These are phyloP conservation scores for Arctium lappa DNA, from an alignment of 129 eudicot genomes.

Conservation along the genomic window DNA sequence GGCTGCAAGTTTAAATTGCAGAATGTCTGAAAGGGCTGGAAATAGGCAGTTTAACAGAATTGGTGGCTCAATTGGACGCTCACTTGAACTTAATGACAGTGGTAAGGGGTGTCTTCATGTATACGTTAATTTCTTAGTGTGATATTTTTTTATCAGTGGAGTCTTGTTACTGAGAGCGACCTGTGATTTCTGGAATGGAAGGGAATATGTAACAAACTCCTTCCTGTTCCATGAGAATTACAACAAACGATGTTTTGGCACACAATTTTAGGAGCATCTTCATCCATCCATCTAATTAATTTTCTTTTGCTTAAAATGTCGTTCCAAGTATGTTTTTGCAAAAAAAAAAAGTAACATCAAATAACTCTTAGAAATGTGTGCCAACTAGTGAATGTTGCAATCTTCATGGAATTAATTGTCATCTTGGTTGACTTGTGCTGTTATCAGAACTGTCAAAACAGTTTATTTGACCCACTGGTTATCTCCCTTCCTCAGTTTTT, in stretches of 20 bases:
- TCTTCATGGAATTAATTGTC: not conserved
- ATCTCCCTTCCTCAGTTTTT: conserved; percentile 47
- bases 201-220: too few relatives aligned
- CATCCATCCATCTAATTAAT: not conserved
- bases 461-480: not conserved
- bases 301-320: not conserved
- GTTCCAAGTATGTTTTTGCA: not conserved
- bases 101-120: conserved; percentile 32
- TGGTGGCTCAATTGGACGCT: conserved; percentile 42
- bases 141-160: not conserved
- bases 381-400: not conserved
- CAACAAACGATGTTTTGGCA: not conserved
- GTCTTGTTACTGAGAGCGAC: not conserved
- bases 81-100: conserved; percentile 51
- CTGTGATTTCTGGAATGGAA: not conserved
- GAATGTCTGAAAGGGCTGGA: conserved; percentile 53
- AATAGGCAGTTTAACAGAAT: conserved; percentile 51
- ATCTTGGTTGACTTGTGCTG: not conserved
- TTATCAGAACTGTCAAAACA: not conserved
- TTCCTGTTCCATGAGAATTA: not conserved
- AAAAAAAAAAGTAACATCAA: not conserved
- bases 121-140: not conserved
- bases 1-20: conserved; percentile 39
- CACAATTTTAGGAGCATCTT: not conserved
- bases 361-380: not conserved